Percentiles rank a stretch among this genome's conserved stretches.
Conservation (phyloP, 108 stramenopile genomes). For the Skeletonema grethae region DNA sequence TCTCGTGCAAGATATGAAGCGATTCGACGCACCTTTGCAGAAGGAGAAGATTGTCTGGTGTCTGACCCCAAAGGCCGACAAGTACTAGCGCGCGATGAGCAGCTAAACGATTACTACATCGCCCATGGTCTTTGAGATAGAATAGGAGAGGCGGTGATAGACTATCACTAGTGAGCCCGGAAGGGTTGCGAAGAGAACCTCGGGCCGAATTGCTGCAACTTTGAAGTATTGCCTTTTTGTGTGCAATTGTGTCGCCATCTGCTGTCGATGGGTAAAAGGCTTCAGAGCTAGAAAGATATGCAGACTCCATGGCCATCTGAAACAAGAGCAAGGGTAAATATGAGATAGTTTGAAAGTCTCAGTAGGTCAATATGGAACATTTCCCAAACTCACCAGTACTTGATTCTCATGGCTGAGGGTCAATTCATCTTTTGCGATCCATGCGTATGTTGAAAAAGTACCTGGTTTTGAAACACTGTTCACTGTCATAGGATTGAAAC, state of each 20-base stretch:
- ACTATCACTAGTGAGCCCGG: slow-evolving; percentile 36
- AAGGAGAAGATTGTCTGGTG: slow-evolving; percentile 49
- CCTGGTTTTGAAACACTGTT: slow-evolving; percentile 53
- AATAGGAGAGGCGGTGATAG: slow-evolving; percentile 36
- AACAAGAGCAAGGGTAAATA: neutral
- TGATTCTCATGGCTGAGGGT: slow-evolving; percentile 72
- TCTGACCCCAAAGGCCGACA: slow-evolving; percentile 58
- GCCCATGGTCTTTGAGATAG: slow-evolving; percentile 45
- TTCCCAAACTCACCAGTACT: slow-evolving; percentile 38
- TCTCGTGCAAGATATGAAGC: slow-evolving; percentile 49
- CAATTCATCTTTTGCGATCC: slow-evolving; percentile 79
- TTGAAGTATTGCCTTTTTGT: slow-evolving; percentile 28
- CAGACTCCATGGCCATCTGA: slow-evolving; percentile 61
- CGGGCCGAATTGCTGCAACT: slow-evolving; percentile 33
- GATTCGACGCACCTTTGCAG: slow-evolving; percentile 54
- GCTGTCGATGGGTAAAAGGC: slow-evolving; percentile 67
- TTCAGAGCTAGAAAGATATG: slow-evolving; percentile 59
- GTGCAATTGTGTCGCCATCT: slow-evolving; percentile 51
- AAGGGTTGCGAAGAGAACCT: slow-evolving; percentile 25
- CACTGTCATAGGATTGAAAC: slow-evolving; percentile 63
- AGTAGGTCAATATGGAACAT: neutral
- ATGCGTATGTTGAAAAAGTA: slow-evolving; percentile 76
- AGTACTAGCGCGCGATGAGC: slow-evolving; percentile 77
- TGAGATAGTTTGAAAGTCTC: neutral
- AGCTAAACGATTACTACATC: slow-evolving; percentile 47